Evolutionary conservation across 1,284 basidiomycete genomes (phyloP).

Genomic region (Cystobasidiaceae sp.): DNA sequence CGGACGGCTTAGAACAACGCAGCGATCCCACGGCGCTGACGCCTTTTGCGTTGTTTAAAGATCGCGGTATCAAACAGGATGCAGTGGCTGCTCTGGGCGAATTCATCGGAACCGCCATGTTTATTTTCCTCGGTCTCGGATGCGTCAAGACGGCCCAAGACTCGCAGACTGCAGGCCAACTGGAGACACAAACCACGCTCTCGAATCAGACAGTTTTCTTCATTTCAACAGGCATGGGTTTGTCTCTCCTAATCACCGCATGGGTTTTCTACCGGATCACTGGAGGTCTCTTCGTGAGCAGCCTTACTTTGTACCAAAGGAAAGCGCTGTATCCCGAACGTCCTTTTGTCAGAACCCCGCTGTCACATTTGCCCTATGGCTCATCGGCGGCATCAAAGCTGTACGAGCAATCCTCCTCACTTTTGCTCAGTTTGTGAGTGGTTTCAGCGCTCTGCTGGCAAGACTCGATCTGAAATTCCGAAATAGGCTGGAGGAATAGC

Average conservation of each 20-base stretch:
- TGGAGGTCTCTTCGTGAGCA: slow-evolving; percentile 46
- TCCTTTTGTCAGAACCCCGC: slow-evolving; percentile 33
- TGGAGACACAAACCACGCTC: slow-evolving; percentile 36
- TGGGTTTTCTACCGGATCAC: slow-evolving; percentile 56
- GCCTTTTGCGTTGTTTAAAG: no score
- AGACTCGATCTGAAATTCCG: no score
- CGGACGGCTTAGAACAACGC: no score
- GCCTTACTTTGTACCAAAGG: no score
- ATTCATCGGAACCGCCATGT: slow-evolving; percentile 33
- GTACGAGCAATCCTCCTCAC: slow-evolving; percentile 48
- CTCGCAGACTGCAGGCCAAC: slow-evolving; percentile 13
- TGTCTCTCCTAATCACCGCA: slow-evolving; percentile 62
- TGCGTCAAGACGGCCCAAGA: slow-evolving; percentile 32
- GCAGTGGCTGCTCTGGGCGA: slow-evolving; percentile 34
- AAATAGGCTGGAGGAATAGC: slow-evolving; percentile 49
- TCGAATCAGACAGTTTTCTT: slow-evolving; percentile 51
- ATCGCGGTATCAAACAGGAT: slow-evolving; percentile 29
- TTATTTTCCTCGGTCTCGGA: slow-evolving; percentile 29
- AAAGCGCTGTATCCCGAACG: background rate
- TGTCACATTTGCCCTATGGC: slow-evolving; percentile 49
- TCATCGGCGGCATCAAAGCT: slow-evolving; percentile 49
- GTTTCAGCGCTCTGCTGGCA: background rate
- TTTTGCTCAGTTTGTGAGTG: slow-evolving; percentile 47
- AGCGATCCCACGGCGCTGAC: no score
- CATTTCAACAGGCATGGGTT: slow-evolving; percentile 59